Evolutionary conservation across 768 basidiomycete species (phyloP), one percentile per base, ranked within the genome.

Genomic region (Strobilomyces dryophilus): DNA sequence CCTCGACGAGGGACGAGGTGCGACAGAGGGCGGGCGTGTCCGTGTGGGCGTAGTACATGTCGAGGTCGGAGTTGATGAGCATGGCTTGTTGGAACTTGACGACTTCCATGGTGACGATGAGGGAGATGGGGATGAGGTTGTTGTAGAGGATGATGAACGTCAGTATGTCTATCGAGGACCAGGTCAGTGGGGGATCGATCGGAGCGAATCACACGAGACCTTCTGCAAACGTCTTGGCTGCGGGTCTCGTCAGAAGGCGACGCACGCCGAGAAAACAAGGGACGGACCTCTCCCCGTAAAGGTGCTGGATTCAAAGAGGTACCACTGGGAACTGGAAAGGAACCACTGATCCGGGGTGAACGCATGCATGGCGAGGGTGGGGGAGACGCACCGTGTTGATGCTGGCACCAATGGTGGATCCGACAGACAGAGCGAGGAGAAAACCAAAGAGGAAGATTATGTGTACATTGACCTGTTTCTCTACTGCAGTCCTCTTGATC

Each of bases 111-210:
- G 97, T 98, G 61, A 99, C 97, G 62, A 98, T 95, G 61, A 99
- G 85, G 51, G 95, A 98, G 64, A 99, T 99, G 4, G 95, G 95
- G 55, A 99, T 98, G 61, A 99, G 80, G 74, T 98, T 99, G 76
- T 98, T 98, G 78, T 98, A 98, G 37, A 98, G 79, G 70, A 99
- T 95, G 71, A 98, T 91, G 76, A 98, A 99, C 10, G 97, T 98
- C 36, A 99, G 79, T 52, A 98, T 92, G 69, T 99, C 95, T 92
- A 61, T 53, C 29, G 2, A 11, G 8, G 54, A 54, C 57, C 45
- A 47, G 52, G 50, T 50, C 36, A 60, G 61, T 14, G 10, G 8
- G 8, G 14, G 34, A 24, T 41, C n/a, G 21, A 44, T 40, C 26
- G 20, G 20, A 27, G 39, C 34, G 15, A 11, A 53, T 37, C 20